A percentile compares a stretch with the other conserved stretches of the same genome.
Conservation (phyloP, 352 stramenopile species). For the Phytophthora aleatoria region DNA sequence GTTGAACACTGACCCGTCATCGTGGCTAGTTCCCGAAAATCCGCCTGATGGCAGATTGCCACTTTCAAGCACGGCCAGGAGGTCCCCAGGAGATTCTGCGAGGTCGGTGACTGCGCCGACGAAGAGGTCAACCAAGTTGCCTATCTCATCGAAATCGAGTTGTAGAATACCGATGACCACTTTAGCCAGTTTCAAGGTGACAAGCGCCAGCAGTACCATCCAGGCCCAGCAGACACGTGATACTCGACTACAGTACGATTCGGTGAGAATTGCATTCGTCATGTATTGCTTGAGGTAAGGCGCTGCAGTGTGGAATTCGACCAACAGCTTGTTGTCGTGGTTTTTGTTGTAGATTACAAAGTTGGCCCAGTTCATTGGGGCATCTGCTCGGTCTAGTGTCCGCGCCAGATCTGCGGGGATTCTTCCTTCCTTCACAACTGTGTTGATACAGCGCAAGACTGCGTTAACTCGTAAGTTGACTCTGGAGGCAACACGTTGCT, state of each 20-base stretch:
- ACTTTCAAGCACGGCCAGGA: conserved; percentile 4
- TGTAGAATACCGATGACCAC: background rate
- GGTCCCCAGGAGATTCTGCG: background rate
- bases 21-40: background rate
- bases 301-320: conserved; percentile 10
- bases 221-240: background rate
- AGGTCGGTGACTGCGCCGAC: conserved; percentile 1
- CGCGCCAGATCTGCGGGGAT: background rate
- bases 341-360: conserved; percentile 3
- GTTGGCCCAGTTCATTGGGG: background rate
- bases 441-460: conserved; percentile 17
- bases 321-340: conserved; percentile 8
- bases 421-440: conserved; percentile 5
- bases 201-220: background rate
- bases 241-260: conserved; percentile 8
- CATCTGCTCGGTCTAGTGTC: background rate
- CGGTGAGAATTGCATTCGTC: conserved; percentile 2
- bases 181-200: background rate
- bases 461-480: conserved; percentile 9
- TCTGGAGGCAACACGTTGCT: conserved; percentile 8
- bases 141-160: too few species aligned
- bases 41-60: conserved; percentile 5
- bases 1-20: background rate
- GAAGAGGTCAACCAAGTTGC: conserved; percentile 4
- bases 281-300: conserved; percentile 15